Evolutionary conservation across 2,329 filamentous ascomycete species (phyloP), one percentile per base, ranked within the genome.

Genomic region (Amylocarpus encephaloides): DNA sequence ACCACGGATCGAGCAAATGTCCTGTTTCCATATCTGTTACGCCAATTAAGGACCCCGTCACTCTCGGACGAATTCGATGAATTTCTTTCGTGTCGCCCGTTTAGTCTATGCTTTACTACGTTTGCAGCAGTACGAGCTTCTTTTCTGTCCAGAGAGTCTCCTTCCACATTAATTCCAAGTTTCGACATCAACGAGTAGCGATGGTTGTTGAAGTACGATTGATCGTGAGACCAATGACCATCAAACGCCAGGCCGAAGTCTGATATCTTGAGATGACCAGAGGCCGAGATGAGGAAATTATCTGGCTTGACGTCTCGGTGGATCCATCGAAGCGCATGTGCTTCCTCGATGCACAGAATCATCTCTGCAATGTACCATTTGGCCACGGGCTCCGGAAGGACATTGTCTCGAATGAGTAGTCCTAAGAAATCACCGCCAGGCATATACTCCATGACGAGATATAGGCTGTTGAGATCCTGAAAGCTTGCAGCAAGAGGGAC

Each of bases 361-460:
- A 97, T 97, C 70, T 98, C 91, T 1, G 92, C 90, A 52, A 95
- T 74, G 66, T 97, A 97, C 73, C 88, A 96, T 55, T 80, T 85
- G 4, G 91, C 83, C 39, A 88, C 80, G 0, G 77, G 73, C 67
- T 97, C 93, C 49, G 82, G 82, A 1, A 98, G 74, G 2, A 88
- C 80, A 54, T 93, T 90, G 63, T 94, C 87, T 13, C 91, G 82
- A 49, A 96, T 86, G 13, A 98, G 71, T 0, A 96, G 70, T 1
- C 88, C 88, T 0, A 98, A 75, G 59, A 98, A 97, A 66, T 98
- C 92, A 0, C 93, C 92, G 0, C 92, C 93, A 2, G 94, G 85
- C 89, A 96, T 96, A 65, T 95, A 98, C 52, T 97, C 91, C 90
- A 97, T 96, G 46, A 96, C 86, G 5, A 98, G 79, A 62, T 97